Percentiles rank a stretch among this genome's conserved stretches.
phyloP scores from a whole-genome alignment of 495 filamentous ascomycete genomes.

The Penicillium goetzii region DNA sequence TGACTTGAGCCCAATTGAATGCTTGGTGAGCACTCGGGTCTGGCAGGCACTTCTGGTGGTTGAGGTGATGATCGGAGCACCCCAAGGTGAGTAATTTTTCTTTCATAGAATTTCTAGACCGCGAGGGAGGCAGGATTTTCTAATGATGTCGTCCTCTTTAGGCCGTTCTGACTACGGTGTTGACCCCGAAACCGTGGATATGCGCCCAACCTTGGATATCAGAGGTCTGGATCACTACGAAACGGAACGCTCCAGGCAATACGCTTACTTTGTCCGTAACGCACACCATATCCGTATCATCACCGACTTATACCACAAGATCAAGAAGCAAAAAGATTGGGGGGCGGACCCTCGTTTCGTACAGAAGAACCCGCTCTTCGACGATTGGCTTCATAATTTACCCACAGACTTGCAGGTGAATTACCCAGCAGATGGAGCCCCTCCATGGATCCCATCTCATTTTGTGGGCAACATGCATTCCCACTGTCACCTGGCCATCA shows the following conservation, averaged over 20 bases:
- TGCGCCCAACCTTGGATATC: constrained; percentile 64
- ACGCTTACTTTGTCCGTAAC: constrained; percentile 75
- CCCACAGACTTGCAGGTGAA: constrained; percentile 78
- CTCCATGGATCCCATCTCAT: constrained; percentile 86
- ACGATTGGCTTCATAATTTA: constrained; percentile 74
- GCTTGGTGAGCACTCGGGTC: constrained; percentile 79
- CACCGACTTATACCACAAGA: constrained; percentile 71
- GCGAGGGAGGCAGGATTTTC: background rate
- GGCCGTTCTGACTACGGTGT: constrained; percentile 84
- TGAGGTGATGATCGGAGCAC: constrained; percentile 92
- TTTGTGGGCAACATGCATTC: constrained; percentile 92
- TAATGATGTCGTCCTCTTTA: constrained; percentile 33
- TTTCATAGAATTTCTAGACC: background rate
- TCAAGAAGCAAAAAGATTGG: constrained; percentile 89
- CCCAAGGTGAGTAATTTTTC: constrained; percentile 69
- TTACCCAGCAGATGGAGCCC: constrained; percentile 76
- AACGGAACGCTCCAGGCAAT: constrained; percentile 76
- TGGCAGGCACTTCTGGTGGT: constrained; percentile 90
- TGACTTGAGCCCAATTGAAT: constrained; percentile 70
- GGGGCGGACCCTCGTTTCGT: constrained; percentile 83
- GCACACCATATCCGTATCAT: constrained; percentile 79
- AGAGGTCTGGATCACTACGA: constrained; percentile 77
- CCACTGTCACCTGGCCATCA: constrained; percentile 85
- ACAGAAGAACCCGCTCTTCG: constrained; percentile 72
- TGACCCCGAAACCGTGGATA: constrained; percentile 75